phyloP scores from a whole-genome alignment of 306 rosid species.

The Aeschynomene evenia region DNA sequence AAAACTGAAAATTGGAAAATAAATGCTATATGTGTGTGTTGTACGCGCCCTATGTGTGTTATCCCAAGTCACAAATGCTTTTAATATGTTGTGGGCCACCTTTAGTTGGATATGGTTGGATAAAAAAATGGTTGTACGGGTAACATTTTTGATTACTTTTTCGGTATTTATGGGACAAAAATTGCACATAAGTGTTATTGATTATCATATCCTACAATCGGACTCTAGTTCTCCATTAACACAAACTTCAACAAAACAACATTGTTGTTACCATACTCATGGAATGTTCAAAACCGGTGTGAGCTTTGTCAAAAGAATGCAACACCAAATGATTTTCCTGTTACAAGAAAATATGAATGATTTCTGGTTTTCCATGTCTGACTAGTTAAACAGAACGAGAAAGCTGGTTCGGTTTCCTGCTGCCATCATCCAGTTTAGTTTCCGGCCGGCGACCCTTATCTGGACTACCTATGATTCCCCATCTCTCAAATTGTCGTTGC shows the following conservation, averaged over 20 bases:
- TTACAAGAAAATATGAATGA: conserved; percentile 2
- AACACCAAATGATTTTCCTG: conserved; percentile 1
- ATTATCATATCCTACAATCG: not conserved
- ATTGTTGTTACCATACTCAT: too few relatives aligned
- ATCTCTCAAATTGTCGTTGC: conserved; percentile 78
- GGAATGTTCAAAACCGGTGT: too few relatives aligned
- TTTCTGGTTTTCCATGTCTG: not conserved
- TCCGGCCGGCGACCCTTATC: conserved; percentile 67
- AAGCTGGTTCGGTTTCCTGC: conserved; percentile 37
- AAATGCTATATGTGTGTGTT: too few relatives aligned
- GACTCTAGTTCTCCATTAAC: not conserved
- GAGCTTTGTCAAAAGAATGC: too few relatives aligned
- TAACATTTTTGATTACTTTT: too few relatives aligned
- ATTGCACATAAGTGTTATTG: not conserved
- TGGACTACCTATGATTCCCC: conserved; percentile 95
- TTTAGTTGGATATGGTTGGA: too few relatives aligned
- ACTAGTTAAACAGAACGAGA: conserved; percentile 48
- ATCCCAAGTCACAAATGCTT: too few relatives aligned
- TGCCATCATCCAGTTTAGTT: conserved; percentile 11
- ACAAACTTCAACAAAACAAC: not conserved
- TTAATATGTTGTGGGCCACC: too few relatives aligned
- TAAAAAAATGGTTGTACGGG: too few relatives aligned
- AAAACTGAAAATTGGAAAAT: too few relatives aligned
- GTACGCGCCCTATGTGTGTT: too few relatives aligned
- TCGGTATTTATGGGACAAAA: not conserved